Evolutionary conservation across 2,329 filamentous ascomycete species (phyloP).

Genomic region (Graphiopsis chlorocephala): DNA sequence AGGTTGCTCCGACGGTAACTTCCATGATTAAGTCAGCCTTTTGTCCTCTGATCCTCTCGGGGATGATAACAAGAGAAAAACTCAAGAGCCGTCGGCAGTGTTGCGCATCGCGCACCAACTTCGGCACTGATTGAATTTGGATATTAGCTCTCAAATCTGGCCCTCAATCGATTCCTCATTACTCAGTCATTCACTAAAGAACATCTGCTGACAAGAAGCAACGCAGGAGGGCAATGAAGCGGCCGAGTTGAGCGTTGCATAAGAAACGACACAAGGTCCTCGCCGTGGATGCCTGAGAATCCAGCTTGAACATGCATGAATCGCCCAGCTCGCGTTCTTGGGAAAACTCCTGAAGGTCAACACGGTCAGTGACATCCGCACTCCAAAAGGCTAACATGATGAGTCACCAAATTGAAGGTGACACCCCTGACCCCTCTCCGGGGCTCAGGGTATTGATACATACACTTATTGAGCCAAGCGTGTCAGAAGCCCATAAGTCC

Average conservation of each 20-base stretch:
- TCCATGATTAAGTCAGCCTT: neutral
- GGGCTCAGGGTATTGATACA: neutral
- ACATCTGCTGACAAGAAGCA: neutral
- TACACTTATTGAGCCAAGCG: neutral
- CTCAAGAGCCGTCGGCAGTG: neutral
- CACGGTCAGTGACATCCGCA: neutral
- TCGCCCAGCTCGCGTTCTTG: neutral
- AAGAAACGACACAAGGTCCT: neutral
- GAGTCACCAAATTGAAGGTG: neutral
- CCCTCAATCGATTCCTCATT: neutral
- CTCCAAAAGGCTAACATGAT: neutral
- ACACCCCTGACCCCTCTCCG: neutral
- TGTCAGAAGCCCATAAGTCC: neutral
- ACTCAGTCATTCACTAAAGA: neutral
- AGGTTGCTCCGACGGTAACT: neutral
- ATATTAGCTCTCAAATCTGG: neutral
- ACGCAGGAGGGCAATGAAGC: neutral
- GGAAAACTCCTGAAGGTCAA: neutral
- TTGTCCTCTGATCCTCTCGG: neutral
- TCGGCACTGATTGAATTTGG: neutral
- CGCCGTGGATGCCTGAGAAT: neutral
- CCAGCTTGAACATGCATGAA: neutral
- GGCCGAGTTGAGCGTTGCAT: neutral
- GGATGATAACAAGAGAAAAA: neutral
- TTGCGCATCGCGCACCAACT: neutral